phyloP scores from a whole-genome alignment of 352 stramenopile species.

The Lagenidium giganteum region DNA sequence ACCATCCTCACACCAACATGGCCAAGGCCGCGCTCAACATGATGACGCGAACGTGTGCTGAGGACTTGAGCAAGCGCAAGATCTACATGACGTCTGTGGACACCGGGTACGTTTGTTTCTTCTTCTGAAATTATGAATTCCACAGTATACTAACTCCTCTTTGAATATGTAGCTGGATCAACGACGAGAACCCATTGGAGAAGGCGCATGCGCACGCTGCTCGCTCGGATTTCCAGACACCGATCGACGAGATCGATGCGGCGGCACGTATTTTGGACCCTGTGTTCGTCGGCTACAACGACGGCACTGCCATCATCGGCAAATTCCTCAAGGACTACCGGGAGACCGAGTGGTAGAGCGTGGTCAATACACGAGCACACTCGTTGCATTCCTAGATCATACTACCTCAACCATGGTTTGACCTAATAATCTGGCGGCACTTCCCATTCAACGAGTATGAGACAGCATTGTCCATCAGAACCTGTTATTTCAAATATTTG shows the following conservation, averaged over 20 bases:
- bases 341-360: conserved; percentile 82
- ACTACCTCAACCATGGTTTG: too few species aligned
- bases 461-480: too few species aligned
- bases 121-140: neutral
- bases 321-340: conserved; percentile 90
- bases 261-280: conserved; percentile 93
- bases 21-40: conserved; percentile 98
- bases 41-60: conserved; percentile 95
- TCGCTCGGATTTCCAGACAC: conserved; percentile 94
- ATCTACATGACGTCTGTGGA: conserved; percentile 99
- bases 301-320: conserved; percentile 54
- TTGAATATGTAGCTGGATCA: conserved; percentile 88
- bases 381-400: too few species aligned
- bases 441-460: too few species aligned
- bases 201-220: conserved; percentile 90
- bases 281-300: conserved; percentile 88
- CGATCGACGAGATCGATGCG: conserved; percentile 97
- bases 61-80: conserved; percentile 90
- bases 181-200: conserved; percentile 96
- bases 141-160: neutral
- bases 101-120: conserved; percentile 72
- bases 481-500: too few species aligned
- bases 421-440: too few species aligned
- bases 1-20: conserved; percentile 98
- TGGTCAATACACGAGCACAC: conserved; percentile 1